Evolutionary conservation across 2,329 filamentous ascomycete species (phyloP), one percentile per base, ranked within the genome.

Genomic region (Aspergillus ochraceoroseus): DNA sequence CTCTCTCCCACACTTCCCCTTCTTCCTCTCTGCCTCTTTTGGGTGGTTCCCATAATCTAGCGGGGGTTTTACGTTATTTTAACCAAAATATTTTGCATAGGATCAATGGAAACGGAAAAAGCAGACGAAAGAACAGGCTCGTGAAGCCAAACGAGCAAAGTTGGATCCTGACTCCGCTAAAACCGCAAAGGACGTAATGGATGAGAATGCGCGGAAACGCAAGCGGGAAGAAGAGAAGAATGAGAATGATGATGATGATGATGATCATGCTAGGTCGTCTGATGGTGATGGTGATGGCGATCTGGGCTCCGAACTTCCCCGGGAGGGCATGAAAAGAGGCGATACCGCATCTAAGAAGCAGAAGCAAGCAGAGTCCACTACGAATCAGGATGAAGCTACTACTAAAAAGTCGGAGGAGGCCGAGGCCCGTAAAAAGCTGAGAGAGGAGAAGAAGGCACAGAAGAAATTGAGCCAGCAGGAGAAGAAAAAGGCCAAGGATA

Each of bases 61-160:
- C n/a, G n/a, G n/a, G n/a, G n/a, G n/a, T n/a, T n/a, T n/a, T n/a
- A n/a, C n/a, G n/a, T n/a, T n/a, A n/a, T n/a, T n/a, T n/a, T n/a
- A n/a, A n/a, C n/a, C n/a, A n/a, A n/a, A n/a, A n/a, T n/a, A n/a
- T n/a, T n/a, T n/a, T n/a, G 28, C 52, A 47, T 58, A 94, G 87
- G 85, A 92, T 57, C 87, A 95, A 82, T 94, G 88, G 87, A 81
- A 82, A 64, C 83, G 83, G 61, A 94, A 92, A 70, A 96, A 96
- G 72, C 89, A 96, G 70, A 90, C 87, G 35, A 95, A 94, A 63
- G 85, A 87, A 64, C 78, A 95, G 65, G 86, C 86, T 44, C 79
- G 80, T 47, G 82, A 84, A 52, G 85, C 87, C 41, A 88, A 88
- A 69, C 78, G 83, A 60, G 87, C 85, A 45, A 96, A 95, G 70